phyloP scores from a whole-genome alignment of 2,329 filamentous ascomycete species.

The Sphaerostilbella broomeana region DNA sequence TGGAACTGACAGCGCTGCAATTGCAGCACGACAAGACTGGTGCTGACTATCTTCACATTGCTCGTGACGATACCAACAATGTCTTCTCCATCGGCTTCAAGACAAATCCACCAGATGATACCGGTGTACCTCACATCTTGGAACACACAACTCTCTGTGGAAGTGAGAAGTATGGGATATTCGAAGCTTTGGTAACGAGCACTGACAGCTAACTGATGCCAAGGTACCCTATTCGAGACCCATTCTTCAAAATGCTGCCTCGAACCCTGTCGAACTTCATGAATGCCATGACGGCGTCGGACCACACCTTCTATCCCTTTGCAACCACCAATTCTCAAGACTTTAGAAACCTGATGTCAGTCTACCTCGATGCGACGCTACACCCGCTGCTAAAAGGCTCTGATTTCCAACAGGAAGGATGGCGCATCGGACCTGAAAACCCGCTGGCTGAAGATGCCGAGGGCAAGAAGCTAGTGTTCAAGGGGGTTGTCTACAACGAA shows the following conservation, averaged over 20 bases:
- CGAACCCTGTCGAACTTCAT: constrained; percentile 98
- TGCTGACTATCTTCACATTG: constrained; percentile 92
- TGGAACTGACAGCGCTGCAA: constrained; percentile 85
- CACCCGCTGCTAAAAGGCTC: constrained; percentile 82
- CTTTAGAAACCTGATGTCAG: constrained; percentile 91
- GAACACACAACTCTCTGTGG: constrained; percentile 97
- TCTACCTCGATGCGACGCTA: constrained; percentile 92
- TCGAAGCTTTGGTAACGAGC: constrained; percentile 9
- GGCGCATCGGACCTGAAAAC: constrained; percentile 92
- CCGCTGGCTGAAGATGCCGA: constrained; percentile 53
- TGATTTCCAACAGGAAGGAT: constrained; percentile 94
- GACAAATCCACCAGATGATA: constrained; percentile 95
- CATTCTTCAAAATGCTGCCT: constrained; percentile 99
- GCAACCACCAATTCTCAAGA: constrained; percentile 94
- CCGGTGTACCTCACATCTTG: constrained; percentile 91
- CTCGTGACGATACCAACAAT: constrained; percentile 95
- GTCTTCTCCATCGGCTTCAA: constrained; percentile 99
- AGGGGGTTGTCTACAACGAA: constrained; percentile 97
- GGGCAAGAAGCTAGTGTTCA: constrained; percentile 75
- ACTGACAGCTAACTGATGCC: constrained; percentile 21
- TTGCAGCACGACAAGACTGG: constrained; percentile 92
- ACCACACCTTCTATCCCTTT: constrained; percentile 97
- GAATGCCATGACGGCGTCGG: constrained; percentile 95
- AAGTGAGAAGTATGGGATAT: constrained; percentile 67
- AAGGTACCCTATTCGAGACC: constrained; percentile 93